Evolutionary conservation across 2,329 filamentous ascomycete species (phyloP).

Genomic region (Phyllosticta citrichinensis): DNA sequence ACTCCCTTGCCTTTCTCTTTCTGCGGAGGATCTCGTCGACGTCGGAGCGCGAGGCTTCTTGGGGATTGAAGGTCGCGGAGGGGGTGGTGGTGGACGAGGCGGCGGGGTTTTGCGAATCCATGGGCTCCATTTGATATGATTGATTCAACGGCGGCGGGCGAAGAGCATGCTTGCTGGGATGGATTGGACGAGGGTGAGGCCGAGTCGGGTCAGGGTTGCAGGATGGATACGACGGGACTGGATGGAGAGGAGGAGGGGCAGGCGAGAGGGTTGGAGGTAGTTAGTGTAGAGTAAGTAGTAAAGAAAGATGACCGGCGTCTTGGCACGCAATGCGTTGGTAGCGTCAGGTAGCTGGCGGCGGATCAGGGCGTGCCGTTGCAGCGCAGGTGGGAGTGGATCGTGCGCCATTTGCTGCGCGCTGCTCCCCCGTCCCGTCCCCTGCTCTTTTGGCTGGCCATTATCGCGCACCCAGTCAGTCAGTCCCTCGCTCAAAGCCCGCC

Average conservation of each 20-base stretch:
- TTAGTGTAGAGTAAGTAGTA: background rate
- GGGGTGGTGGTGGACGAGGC: conserved; percentile 5
- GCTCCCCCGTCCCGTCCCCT: background rate
- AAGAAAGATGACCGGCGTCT: background rate
- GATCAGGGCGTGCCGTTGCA: background rate
- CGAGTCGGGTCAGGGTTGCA: background rate
- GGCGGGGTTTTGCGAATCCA: conserved; percentile 10
- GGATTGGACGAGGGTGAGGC: background rate
- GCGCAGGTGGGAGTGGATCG: background rate
- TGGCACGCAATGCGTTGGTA: background rate
- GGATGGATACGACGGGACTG: background rate
- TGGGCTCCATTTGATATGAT: conserved; percentile 1
- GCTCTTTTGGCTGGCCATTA: background rate
- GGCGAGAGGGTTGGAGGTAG: background rate
- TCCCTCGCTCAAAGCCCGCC: background rate
- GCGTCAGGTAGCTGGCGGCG: background rate
- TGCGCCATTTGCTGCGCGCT: background rate
- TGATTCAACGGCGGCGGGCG: background rate
- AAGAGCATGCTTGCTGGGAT: conserved; percentile 1
- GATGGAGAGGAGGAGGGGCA: background rate
- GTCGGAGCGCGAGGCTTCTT: conserved; percentile 32
- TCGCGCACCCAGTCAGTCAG: background rate
- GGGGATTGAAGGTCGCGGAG: conserved; percentile 3
- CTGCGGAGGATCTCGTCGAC: conserved; percentile 41
- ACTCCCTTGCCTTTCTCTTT: conserved; percentile 42